Base-by-base conservation (phyloP, 140 eudicot species). In the Senecio squalidus region DNA sequence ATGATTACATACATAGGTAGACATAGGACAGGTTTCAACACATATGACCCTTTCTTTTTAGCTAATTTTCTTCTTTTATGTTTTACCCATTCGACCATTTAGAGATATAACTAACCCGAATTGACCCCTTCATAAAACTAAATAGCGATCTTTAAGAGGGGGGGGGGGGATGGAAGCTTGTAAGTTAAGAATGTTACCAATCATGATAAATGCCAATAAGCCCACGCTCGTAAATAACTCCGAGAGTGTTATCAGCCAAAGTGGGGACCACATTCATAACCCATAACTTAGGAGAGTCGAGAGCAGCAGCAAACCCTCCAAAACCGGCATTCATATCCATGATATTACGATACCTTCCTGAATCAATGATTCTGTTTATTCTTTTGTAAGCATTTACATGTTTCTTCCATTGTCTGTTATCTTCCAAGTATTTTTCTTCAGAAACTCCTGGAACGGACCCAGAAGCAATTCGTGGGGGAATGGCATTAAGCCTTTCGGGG, bases 261-360 rank as follows among this genome's bases (percentile, higher is more conserved):
- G 82, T 78, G 24, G 95, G 95, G 21, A 82, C 82, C 13, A 85
- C 91, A 64, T 85, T 85, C 95, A 85, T 85, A 49, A 85, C 95
- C 95, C 95, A 85, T 31, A 85, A 24, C 25, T 83, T 80, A 1
- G 86, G 91, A 68, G 89, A 85, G 7, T 66, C 71, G 9, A 85
- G 72, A 13, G 87, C 91, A 20, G 95, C 95, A 7, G 90, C 90
- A 70, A 85, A 85, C 4, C 95, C 82, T 62, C 95, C 95, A 24
- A 85, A 48, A 47, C 85, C 81, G 14, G 95, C 95, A 70, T 84
- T 84, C 94, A 84, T 84, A 53, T 84, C 94, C 89, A 85, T 85
- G 40, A 85, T 78, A 58, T 85, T 85, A 23, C 95, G 83, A 48
- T 81, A 82, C 68, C 94, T 78, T 77, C 94, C 88, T 1, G 89